Evolutionary conservation across 352 stramenopile species (phyloP).

Genomic region (Globisporangium solare): DNA sequence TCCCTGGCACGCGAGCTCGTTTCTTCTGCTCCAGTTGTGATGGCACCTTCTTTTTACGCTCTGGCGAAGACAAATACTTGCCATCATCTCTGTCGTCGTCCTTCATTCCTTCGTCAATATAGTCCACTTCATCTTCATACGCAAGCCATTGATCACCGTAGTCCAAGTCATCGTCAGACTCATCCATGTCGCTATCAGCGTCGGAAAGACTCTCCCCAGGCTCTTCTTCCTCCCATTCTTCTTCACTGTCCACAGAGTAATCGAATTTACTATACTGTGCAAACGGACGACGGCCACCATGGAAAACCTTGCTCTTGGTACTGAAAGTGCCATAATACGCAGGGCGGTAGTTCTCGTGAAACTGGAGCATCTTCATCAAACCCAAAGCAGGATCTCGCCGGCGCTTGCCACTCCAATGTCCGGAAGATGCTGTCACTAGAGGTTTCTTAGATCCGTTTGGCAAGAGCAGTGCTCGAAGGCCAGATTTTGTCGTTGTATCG

Average conservation of each 20-base stretch:
- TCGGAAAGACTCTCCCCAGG: conserved; percentile 78
- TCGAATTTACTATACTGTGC: conserved; percentile 62
- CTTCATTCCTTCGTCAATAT: conserved; percentile 34
- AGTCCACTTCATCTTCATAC: conserved; percentile 87
- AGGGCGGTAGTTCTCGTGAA: conserved; percentile 78
- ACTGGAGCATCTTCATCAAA: conserved; percentile 85
- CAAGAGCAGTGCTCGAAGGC: conserved; percentile 9
- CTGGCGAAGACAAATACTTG: conserved; percentile 22
- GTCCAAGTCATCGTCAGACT: conserved; percentile 76
- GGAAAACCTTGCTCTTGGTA: conserved; percentile 44
- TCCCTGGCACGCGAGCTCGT: conserved; percentile 18
- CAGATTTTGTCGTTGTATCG: conserved; percentile 2
- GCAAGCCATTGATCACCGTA: conserved; percentile 84
- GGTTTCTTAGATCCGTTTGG: conserved; percentile 9
- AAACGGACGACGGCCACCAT: conserved; percentile 58
- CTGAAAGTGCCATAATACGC: conserved; percentile 81
- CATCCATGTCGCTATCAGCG: conserved; percentile 62
- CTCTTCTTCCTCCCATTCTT: conserved; percentile 88
- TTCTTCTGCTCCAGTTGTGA: conserved; percentile 49
- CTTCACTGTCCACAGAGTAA: conserved; percentile 80
- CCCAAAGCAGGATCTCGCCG: conserved; percentile 54
- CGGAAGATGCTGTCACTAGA: conserved; percentile 16
- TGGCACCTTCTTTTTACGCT: conserved; percentile 47
- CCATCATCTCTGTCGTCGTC: conserved; percentile 17
- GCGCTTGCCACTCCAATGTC: conserved; percentile 48